Conservation (phyloP, 2,329 filamentous ascomycete species). For the Fusarium sp. region DNA sequence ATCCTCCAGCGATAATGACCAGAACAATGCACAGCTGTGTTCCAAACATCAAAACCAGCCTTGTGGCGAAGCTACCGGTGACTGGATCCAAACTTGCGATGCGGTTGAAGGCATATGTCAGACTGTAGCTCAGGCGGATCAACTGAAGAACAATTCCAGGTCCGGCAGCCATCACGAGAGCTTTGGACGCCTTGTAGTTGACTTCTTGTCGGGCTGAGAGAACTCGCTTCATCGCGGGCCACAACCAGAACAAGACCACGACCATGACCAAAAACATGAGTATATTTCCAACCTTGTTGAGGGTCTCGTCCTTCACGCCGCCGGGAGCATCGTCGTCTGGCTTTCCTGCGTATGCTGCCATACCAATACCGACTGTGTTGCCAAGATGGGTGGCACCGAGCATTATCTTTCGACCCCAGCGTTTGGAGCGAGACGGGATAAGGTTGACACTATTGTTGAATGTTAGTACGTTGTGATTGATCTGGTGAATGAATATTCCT, state of each 20-base stretch:
- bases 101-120: slow-evolving; percentile 9
- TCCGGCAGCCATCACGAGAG: not conserved
- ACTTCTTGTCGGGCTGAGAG: not conserved
- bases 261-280: slow-evolving; percentile 11
- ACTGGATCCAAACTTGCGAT: slow-evolving; percentile 4
- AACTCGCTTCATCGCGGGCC: not conserved
- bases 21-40: not conserved
- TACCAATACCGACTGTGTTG: slow-evolving; percentile 1
- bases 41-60: slow-evolving; percentile 7
- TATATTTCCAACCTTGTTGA: slow-evolving; percentile 3
- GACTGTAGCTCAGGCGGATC: slow-evolving; percentile 7
- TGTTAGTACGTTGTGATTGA: not conserved
- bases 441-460: not conserved
- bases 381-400: not conserved
- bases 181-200: slow-evolving; percentile 3
- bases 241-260: not conserved
- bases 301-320: not conserved
- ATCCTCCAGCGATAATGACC: not conserved
- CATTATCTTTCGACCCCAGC: not conserved
- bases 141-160: not conserved
- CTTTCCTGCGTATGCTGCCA: slow-evolving; percentile 8
- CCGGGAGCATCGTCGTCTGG: not conserved
- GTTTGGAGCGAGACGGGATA: not conserved
- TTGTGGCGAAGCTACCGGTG: slow-evolving; percentile 8
- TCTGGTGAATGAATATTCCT: not conserved